Evolutionary conservation across 768 basidiomycete genomes (phyloP), one percentile per base, ranked within the genome.

Genomic region (Boletus subparvulus): DNA sequence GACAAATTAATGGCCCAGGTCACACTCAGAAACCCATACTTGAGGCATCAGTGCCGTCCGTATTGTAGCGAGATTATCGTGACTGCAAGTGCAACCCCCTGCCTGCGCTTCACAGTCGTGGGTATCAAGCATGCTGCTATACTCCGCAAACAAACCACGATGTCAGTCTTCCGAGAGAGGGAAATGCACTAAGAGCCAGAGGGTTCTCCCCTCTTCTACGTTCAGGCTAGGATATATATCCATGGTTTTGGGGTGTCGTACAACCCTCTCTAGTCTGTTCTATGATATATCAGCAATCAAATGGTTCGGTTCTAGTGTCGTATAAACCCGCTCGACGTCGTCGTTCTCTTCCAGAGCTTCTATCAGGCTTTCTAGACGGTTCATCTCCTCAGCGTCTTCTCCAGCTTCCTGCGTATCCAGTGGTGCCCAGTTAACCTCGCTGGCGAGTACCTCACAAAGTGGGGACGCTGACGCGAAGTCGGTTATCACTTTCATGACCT

Each of bases 261-360:
- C 46, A 21, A 19, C 28, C 21, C 40, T 37, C n/a, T 50, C 21
- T 49, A 60, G 45, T 30, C 14, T 62, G 50, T 47, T 58, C 60
- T 66, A 65, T 50, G 50, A 48, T 46, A 46, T 43, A 59, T 61
- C 61, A 53, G 59, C 68, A 33, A 71, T 51, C 21, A 73, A 50
- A 56, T 43, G 52, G 36, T 67, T 70, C 28, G 61, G 56, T 41
- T 79, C 79, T 51, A 78, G 56, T 26, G 78, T 83, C 44, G 84
- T 85, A 74, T 81, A 86, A 26, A 88, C 82, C 54, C 77, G 77
- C 54, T 82, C 70, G 13, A 80, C 80, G 64, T 88, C 87, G 51
- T 81, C 82, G 56, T 82, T 73, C 24, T 74, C 80, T 67, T 85
- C 83, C 48, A 88, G 67, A 6, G 75, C 78, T 42, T 80, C 76